Evolutionary conservation across 257 asterid genomes (phyloP), one percentile per base, ranked within the genome.

Genomic region (Ligustrum vulgare): DNA sequence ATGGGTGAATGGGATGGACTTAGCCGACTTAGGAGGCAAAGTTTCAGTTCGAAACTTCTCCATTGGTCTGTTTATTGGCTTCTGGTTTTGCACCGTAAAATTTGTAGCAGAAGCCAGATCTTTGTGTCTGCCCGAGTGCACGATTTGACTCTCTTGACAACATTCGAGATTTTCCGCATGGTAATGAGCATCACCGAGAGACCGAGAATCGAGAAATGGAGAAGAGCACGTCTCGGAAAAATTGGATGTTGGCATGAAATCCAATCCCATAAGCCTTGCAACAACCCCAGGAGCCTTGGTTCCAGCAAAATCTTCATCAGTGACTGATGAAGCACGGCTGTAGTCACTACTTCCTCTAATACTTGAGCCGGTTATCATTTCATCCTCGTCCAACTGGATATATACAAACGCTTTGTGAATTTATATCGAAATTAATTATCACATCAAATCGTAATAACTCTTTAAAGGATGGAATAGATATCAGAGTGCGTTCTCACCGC

Each of bases 361-460:
- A 84, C 93, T 89, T 34, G 91, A 84, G 20, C 83, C 89, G 68
- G 82, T 80, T 7, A 69, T 74, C 49, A 60, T 79, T 73, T 85
- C 97, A 71, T 89, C 96, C 74, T 89, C 93, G 60, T 92, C 90
- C 70, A 86, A 33, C 98, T 91, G 78, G 34, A 80, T 47, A 72
- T 11, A 45, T 16, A 23, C 35, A 67, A 69, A 4, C 58, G 47
- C 32, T 15, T 15, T 8, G 28, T 35, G 65, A 34, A 58, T 63
- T 77, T 64, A 22, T 39, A 69, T 28, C 31, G 69, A 76, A 8
- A 70, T 32, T 18, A 67, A 74, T 2, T 36, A 31, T 28, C 31
- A 23, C 39, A 22, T 15, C 12, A 83, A 36, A 22, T 20, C 36
- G 39, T 71, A 66, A 49, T 35, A 47, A 32, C 6, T 58, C 65